Base-by-base conservation (phyloP, 441 rosid species). In the Arabidopsis lyrata region DNA sequence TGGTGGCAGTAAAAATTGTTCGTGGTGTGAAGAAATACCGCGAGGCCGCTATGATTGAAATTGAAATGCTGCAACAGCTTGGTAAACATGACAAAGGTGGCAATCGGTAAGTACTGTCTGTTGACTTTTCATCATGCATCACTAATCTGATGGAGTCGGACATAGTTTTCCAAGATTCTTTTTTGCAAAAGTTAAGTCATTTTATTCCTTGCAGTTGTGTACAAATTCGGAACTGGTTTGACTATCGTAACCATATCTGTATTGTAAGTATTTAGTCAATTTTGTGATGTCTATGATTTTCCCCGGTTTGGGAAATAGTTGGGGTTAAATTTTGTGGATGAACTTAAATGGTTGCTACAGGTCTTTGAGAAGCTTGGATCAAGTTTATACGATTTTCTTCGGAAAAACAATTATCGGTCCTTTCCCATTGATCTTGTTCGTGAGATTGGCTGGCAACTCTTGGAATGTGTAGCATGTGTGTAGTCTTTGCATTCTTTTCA, bases 351-450 rank as follows among this genome's bases (percentile, higher is more conserved):
- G 85, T 85, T 81, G 82, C 72, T 74, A 86, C 97, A 91, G 97
- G 95, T 91, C 55, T 91, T 88, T 91, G 97, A 91, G 97, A 91
- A 91, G 93, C 97, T 91, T 89, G 97, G 97, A 84, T 89, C 97
- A 83, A 91, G 97, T 83, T 86, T 91, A 90, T 91, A 89, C 87
- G 95, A 91, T 89, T 89, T 91, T 88, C 95, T 91, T 73, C 93
- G 92, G 86, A 89, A 91, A 86, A 91, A 91, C 95, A 91, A 87
- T 89, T 89, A 91, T 89, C 95, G 93, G 84, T 86, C 92, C 77
- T 89, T 91, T 91, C 93, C 95, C 90, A 86, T 91, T 89, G 97
- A 89, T 82, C 95, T 86, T 80, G 93, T 91, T 83, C 92, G 97
- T 78, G 97, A 91, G 95, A 91, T 91, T 88, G 95, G 95, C 79